These are phyloP conservation scores for Zoysia matrella DNA, from an alignment of 202 grass and related monocot genomes.

Conservation along the genomic window DNA sequence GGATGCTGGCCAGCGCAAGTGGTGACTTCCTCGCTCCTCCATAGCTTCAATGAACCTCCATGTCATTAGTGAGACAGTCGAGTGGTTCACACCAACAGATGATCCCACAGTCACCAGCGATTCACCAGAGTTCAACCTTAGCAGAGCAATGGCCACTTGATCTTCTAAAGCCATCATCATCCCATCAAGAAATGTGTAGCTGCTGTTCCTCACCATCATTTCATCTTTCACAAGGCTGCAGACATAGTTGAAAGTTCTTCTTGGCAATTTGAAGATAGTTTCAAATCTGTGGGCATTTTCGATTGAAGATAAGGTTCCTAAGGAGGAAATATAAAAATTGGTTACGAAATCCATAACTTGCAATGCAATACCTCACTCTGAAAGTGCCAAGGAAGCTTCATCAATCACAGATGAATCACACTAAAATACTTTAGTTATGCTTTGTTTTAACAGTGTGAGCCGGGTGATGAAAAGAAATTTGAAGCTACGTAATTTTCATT, in stretches of 20 bases:
- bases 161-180: slow-evolving; percentile 69
- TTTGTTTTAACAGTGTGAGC: slow-evolving; percentile 8
- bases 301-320: slow-evolving; percentile 47
- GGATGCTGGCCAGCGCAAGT: slow-evolving; percentile 68
- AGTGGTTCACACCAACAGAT: slow-evolving; percentile 89
- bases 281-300: slow-evolving; percentile 65
- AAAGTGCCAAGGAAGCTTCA: not conserved
- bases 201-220: slow-evolving; percentile 74
- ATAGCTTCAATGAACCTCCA: slow-evolving; percentile 97
- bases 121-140: slow-evolving; percentile 86
- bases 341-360: slow-evolving; percentile 25
- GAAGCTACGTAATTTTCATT: slow-evolving; percentile 1
- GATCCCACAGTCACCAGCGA: slow-evolving; percentile 79
- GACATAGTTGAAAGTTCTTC: slow-evolving; percentile 86
- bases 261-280: slow-evolving; percentile 81
- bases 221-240: slow-evolving; percentile 78
- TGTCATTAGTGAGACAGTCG: slow-evolving; percentile 82
- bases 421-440: not conserved
- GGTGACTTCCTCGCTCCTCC: slow-evolving; percentile 75
- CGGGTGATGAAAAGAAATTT: not conserved
- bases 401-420: slow-evolving; percentile 15
- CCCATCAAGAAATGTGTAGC: slow-evolving; percentile 78
- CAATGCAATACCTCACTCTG: not conserved
- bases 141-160: slow-evolving; percentile 79
- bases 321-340: slow-evolving; percentile 16